phyloP scores from a whole-genome alignment of 202 grass and related monocot species.

The Schoenoplectus tabernaemontani region DNA sequence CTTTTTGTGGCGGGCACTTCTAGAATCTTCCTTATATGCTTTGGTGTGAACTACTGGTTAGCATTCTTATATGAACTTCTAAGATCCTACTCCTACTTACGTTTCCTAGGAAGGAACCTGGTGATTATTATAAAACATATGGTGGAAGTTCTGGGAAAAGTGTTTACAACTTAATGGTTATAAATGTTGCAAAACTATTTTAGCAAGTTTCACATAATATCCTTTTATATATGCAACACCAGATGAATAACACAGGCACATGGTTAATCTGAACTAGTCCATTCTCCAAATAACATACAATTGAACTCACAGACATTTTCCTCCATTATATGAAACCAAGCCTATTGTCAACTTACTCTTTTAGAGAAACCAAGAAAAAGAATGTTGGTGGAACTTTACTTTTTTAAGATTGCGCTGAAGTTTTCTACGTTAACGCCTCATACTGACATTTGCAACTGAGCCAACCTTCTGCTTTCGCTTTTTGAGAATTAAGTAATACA shows the following conservation, averaged over 20 bases:
- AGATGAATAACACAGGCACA: background rate
- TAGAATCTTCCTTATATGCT: conserved; percentile 96
- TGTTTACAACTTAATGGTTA: background rate
- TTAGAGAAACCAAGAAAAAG: background rate
- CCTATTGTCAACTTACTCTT: background rate
- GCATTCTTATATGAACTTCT: conserved; percentile 27
- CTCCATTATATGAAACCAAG: background rate
- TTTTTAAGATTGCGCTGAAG: background rate
- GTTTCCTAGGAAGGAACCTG: background rate
- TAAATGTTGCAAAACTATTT: background rate
- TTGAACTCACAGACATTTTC: background rate
- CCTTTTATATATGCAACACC: background rate
- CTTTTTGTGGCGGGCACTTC: conserved; percentile 87
- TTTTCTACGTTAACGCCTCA: background rate
- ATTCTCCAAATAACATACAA: background rate
- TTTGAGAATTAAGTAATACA: background rate
- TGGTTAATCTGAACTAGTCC: background rate
- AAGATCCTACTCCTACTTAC: background rate
- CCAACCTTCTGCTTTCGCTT: background rate
- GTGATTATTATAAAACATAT: background rate
- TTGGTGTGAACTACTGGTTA: conserved; percentile 96
- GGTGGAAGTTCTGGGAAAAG: background rate
- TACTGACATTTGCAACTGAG: background rate
- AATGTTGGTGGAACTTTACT: background rate
- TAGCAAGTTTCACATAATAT: background rate